These are phyloP conservation scores for Rhizomucor miehei DNA, from an alignment of 371 early-diverging fungal genomes.

Conservation along the genomic window DNA sequence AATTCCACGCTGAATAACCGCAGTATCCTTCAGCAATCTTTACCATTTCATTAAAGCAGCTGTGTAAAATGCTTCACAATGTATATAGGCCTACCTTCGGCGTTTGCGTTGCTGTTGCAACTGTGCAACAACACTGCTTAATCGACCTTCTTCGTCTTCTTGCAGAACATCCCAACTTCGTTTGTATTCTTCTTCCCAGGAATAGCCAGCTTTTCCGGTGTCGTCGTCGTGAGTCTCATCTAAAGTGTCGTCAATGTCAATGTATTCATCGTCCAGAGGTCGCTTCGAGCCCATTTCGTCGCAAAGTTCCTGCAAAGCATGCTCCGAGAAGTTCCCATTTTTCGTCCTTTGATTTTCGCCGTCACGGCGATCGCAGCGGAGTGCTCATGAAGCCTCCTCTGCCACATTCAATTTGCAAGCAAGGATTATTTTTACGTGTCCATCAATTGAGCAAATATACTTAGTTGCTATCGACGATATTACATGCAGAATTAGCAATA, in stretches of 20 bases:
- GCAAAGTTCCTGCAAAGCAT: neutral
- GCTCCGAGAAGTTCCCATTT: neutral
- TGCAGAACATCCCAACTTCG: conserved; percentile 93
- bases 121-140: conserved; percentile 73
- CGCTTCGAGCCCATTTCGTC: conserved; percentile 14
- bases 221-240: conserved; percentile 45
- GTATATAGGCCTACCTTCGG: conserved; percentile 47
- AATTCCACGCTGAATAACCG: conserved; percentile 89
- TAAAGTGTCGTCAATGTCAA: conserved; percentile 52
- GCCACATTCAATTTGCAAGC: no score
- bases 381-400: no score
- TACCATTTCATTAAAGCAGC: neutral
- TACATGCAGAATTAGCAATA: no score
- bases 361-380: neutral
- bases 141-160: conserved; percentile 87
- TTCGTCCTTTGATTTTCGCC: neutral
- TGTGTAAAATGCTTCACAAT: neutral
- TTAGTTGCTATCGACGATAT: no score
- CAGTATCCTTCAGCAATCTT: conserved; percentile 71
- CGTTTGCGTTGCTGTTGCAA: conserved; percentile 77
- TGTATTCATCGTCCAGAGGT: conserved; percentile 44
- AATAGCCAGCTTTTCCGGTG: conserved; percentile 59
- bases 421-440: no score
- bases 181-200: conserved; percentile 96
- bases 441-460: no score